phyloP scores from a whole-genome alignment of 2,329 filamentous ascomycete species.

The Fusarium aywerte region DNA sequence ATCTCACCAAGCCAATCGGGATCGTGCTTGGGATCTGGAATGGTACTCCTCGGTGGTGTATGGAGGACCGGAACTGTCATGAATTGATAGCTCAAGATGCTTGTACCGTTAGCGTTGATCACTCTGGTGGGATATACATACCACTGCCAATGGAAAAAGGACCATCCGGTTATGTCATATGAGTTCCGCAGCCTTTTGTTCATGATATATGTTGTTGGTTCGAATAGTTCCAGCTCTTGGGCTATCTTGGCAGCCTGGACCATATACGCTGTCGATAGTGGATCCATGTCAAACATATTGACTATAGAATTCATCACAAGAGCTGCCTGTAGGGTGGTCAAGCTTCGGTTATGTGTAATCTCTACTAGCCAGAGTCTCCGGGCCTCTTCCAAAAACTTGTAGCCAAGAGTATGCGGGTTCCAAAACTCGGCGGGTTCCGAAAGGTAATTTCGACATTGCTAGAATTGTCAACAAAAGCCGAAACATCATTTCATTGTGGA shows the following conservation, averaged over 20 bases:
- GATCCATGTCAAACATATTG: constrained; percentile 20
- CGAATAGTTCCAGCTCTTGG: background rate
- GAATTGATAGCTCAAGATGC: constrained; percentile 2
- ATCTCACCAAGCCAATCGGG: constrained; percentile 13
- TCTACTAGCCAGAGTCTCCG: constrained; percentile 10
- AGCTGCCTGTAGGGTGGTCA: constrained; percentile 11
- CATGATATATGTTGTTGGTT: constrained; percentile 7
- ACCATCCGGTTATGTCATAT: constrained; percentile 19
- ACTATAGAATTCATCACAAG: background rate
- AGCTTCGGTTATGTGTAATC: background rate
- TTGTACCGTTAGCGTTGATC: background rate
- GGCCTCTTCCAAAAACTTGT: constrained; percentile 14
- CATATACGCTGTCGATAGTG: background rate
- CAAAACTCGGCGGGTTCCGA: constrained; percentile 12
- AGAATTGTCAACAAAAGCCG: background rate
- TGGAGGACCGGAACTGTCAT: background rate
- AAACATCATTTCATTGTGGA: background rate
- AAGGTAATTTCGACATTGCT: constrained; percentile 7
- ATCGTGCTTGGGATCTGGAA: constrained; percentile 5
- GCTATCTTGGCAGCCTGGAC: background rate
- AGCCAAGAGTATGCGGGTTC: background rate
- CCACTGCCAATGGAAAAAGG: constrained; percentile 21
- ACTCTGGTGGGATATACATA: rapidly evolving
- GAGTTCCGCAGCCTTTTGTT: constrained; percentile 4
- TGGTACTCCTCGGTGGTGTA: background rate